Conservation (phyloP, 805 yeast species). For the Saccharomycopsis javanensis region DNA sequence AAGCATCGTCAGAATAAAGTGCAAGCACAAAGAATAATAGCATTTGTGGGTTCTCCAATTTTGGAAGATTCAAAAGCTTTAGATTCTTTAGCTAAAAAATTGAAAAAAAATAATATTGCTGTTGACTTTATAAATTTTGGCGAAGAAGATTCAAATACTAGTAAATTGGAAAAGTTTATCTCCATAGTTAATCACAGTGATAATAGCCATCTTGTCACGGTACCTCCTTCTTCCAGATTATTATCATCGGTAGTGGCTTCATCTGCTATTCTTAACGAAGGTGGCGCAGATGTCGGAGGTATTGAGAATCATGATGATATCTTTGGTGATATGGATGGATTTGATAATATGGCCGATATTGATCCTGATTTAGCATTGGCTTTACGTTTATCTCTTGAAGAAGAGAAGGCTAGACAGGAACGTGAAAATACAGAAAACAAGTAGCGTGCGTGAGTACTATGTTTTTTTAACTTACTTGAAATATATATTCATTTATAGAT, state of each 20-base stretch:
- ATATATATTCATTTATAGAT: conserved; percentile 1
- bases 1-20: conserved; percentile 93
- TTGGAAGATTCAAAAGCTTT: conserved; percentile 58
- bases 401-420: conserved; percentile 87
- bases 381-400: conserved; percentile 86
- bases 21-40: conserved; percentile 82
- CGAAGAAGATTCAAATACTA: conserved; percentile 68
- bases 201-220: conserved; percentile 71
- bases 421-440: conserved; percentile 31
- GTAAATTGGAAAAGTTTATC: conserved; percentile 71
- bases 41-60: conserved; percentile 84
- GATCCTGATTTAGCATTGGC: conserved; percentile 98
- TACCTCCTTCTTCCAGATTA: conserved; percentile 81
- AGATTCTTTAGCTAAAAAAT: conserved; percentile 75
- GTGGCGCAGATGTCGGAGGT: conserved; percentile 34
- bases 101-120: conserved; percentile 89
- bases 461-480: neutral
- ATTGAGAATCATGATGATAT: conserved; percentile 34
- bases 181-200: conserved; percentile 66
- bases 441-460: no score
- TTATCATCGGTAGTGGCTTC: conserved; percentile 73
- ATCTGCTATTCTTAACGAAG: conserved; percentile 54
- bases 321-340: conserved; percentile 34
- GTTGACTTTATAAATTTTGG: conserved; percentile 89
- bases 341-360: conserved; percentile 78